A percentile compares a stretch with the other conserved stretches of the same genome.
Conservation (phyloP, 495 filamentous ascomycete species). For the Paragyromitra xinjiangensis region DNA sequence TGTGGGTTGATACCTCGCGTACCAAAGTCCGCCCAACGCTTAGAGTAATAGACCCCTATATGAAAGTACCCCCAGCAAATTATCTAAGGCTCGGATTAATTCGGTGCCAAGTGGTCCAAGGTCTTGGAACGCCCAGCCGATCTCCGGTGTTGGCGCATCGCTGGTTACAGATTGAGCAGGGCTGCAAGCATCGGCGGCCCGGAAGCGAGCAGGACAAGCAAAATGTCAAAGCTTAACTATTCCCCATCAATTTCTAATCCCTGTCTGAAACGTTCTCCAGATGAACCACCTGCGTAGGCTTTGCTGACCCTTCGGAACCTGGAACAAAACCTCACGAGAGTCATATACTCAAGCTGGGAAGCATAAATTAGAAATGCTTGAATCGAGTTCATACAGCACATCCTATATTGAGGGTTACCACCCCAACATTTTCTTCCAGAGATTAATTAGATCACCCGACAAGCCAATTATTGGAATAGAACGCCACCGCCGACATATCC, state of each 20-base stretch:
- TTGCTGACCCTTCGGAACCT: slow-evolving; percentile 14
- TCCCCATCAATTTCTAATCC: slow-evolving; percentile 16
- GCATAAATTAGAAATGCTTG: slow-evolving; percentile 25
- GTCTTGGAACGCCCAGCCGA: not conserved
- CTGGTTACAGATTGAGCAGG: slow-evolving; percentile 33
- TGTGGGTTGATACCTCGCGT: not conserved
- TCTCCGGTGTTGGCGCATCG: slow-evolving; percentile 12
- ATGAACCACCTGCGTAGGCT: slow-evolving; percentile 21
- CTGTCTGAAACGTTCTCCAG: slow-evolving; percentile 33
- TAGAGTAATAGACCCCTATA: not conserved
- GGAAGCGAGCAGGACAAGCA: slow-evolving; percentile 14
- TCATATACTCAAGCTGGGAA: not conserved
- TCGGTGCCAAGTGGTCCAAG: slow-evolving; percentile 2
- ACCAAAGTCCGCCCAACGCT: not conserved
- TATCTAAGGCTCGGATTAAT: slow-evolving; percentile 1
- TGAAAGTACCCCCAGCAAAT: not conserved
- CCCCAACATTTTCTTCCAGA: not conserved
- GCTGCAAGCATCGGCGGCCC: slow-evolving; percentile 20
- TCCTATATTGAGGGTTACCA: slow-evolving; percentile 17
- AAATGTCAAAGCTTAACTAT: slow-evolving; percentile 37
- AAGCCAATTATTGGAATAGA: not conserved
- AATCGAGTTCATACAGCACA: slow-evolving; percentile 19
- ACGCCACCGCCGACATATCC: not conserved
- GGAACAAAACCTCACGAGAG: slow-evolving; percentile 19
- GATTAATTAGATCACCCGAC: slow-evolving; percentile 10